phyloP scores from a whole-genome alignment of 148 eudicot genomes.

The Camellia japonica region DNA sequence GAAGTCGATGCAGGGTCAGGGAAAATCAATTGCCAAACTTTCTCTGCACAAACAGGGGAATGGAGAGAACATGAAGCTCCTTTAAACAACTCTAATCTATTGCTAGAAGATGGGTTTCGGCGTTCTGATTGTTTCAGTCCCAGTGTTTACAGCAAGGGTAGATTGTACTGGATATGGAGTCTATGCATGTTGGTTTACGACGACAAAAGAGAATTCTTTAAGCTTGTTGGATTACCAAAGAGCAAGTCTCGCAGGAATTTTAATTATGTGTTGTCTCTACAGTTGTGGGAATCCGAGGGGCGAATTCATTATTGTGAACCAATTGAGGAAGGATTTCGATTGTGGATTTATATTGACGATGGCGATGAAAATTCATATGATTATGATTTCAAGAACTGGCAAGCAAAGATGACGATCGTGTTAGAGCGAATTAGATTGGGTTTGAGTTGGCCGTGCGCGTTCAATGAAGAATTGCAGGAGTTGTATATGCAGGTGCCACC shows the following conservation, averaged over 20 bases:
- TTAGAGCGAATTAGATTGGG: background rate
- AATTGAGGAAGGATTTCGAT: background rate
- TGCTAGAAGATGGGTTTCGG: constrained; percentile 9
- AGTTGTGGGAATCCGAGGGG: constrained; percentile 11
- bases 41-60: background rate
- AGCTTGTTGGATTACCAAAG: constrained; percentile 10
- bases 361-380: background rate
- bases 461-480: constrained; percentile 20
- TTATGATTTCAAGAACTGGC: background rate
- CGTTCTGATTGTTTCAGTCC: background rate
- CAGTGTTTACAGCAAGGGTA: background rate
- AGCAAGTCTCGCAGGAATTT: background rate
- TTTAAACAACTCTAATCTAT: background rate
- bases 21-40: constrained; percentile 10
- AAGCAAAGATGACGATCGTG: background rate
- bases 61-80: constrained; percentile 15
- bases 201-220: constrained; percentile 2
- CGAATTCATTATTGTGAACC: background rate
- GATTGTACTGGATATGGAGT: constrained; percentile 20
- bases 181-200: constrained; percentile 20
- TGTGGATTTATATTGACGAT: background rate
- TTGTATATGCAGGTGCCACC: constrained; percentile 5
- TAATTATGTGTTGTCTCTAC: background rate
- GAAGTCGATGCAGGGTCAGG: background rate
- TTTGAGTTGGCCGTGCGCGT: constrained; percentile 12